Evolutionary conservation across 257 asterid species (phyloP), one percentile per base, ranked within the genome.

Genomic region (Euphrasia confusa): DNA sequence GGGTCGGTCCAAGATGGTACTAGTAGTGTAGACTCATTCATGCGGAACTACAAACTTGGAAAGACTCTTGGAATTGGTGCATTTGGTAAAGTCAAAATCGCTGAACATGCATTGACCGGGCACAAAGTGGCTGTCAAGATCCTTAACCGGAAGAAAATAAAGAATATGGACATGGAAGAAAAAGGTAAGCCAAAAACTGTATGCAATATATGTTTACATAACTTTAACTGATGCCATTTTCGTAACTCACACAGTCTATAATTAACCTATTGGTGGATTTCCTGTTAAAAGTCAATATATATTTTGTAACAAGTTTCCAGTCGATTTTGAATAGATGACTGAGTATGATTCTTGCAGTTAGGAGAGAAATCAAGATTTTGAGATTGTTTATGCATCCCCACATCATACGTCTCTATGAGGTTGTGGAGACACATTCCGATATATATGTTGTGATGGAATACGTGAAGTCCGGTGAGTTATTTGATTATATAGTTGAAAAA

Each of bases 331-430:
- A 37, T 37, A 37, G 42, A 62, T 66, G 57, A 59, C 61, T 48
- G 28, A 59, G 65, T 68, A 7, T 70, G 24, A 58, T 55, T 59
- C 68, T 74, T 84, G 86, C 85, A 91, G 98, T 91, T 30, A 79
- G 90, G 63, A 82, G 98, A 68, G 98, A 91, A 73, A 91, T 89
- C 63, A 86, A 91, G 74, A 91, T 91, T 70, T 82, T 89, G 68
- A 82, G 96, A 80, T 74, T 90, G 72, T 90, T 90, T 60, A 87
- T 87, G 80, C 95, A 88, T 73, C 98, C 98, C 59, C 98, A 91
- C 77, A 87, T 88, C 69, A 91, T 91, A 67, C 95, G 95, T 54
- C 88, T 91, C 33, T 91, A 91, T 73, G 97, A 91, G 78, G 97
- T 88, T 66, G 95, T 91, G 69, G 95, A 91, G 88, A 91, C 96